Evolutionary conservation across 768 basidiomycete genomes (phyloP), one percentile per base, ranked within the genome.

Genomic region (Podaxis mareebaensis): DNA sequence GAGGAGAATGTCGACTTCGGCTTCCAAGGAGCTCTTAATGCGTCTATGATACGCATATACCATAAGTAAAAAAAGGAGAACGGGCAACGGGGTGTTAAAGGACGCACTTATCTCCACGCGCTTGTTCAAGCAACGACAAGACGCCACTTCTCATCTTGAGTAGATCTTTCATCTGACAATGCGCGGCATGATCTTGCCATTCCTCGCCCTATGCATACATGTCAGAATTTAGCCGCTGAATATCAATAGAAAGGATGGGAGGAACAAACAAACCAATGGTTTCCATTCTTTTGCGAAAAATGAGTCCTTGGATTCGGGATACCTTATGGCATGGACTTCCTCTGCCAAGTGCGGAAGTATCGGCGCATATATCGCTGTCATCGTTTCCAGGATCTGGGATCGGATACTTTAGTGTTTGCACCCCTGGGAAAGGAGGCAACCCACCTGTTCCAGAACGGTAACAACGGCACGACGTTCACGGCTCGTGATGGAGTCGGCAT

Each of bases 291-390:
- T 80, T 64, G 78, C 77, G 69, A 95, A 96, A n/a, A 92, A 81
- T 0, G 93, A 95, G 0, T 71, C 72, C 0, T 67, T 71, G 33
- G 60, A 53, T 42, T 78, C 71, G 4, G 70, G 67, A 53, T 76
- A 72, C 72, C 73, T 67, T 24, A 79, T 75, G 30, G 83, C 79
- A 67, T 92, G 83, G 60, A 96, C 85, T 73, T 98, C 96, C 74
- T 97, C 95, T 0, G 93, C 91, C 4, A 97, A 83, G 70, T 96
- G 92, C 8, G 96, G 96, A 2, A 93, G 79, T 28, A 98, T 87
- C 0, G 96, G 96, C 0, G 93, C 92, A 52, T 95, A 78, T 2
- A 93, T 81, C 3, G 81, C 81, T 1, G 85, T 85, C 76, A 93
- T 83, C 2, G 85, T 88, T 30, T 78, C 76, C 55, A 96, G 74